These are phyloP conservation scores for Venturia carpophila DNA, from an alignment of 2,329 filamentous ascomycete genomes.

Conservation along the genomic window DNA sequence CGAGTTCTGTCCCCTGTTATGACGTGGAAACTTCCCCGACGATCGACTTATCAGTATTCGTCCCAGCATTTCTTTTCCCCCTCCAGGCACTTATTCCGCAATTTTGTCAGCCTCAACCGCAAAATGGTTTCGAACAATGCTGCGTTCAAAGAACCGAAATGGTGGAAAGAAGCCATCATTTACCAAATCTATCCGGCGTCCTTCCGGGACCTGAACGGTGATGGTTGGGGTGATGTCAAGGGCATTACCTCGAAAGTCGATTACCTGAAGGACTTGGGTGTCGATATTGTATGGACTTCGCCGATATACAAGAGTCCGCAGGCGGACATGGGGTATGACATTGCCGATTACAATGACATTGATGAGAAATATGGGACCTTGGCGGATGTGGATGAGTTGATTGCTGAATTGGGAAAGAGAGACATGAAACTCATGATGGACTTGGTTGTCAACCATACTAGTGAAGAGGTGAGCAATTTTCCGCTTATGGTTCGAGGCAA, in stretches of 20 bases:
- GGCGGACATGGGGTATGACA: slow-evolving; percentile 49
- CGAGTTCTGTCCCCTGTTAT: background rate
- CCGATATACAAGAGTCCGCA: slow-evolving; percentile 47
- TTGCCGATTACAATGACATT: slow-evolving; percentile 39
- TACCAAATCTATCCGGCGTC: slow-evolving; percentile 48
- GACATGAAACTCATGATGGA: slow-evolving; percentile 45
- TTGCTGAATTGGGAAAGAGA: slow-evolving; percentile 36
- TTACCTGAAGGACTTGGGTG: slow-evolving; percentile 53
- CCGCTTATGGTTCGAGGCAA: background rate
- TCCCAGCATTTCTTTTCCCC: background rate
- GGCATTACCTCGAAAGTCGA: slow-evolving; percentile 58
- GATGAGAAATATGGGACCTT: slow-evolving; percentile 41
- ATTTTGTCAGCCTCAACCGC: background rate
- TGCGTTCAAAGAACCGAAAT: slow-evolving; percentile 20
- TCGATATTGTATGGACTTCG: slow-evolving; percentile 51
- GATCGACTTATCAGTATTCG: slow-evolving; percentile 2
- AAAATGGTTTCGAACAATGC: slow-evolving; percentile 14
- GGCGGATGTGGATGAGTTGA: slow-evolving; percentile 39
- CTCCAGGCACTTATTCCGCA: background rate
- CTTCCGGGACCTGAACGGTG: slow-evolving; percentile 51
- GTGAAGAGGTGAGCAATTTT: slow-evolving; percentile 27
- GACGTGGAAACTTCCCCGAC: background rate
- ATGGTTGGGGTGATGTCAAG: slow-evolving; percentile 57
- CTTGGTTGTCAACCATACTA: slow-evolving; percentile 40
- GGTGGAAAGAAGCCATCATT: slow-evolving; percentile 35